Evolutionary conservation across 169 alveolate species (phyloP).

Genomic region (Plasmodium gaboni): DNA sequence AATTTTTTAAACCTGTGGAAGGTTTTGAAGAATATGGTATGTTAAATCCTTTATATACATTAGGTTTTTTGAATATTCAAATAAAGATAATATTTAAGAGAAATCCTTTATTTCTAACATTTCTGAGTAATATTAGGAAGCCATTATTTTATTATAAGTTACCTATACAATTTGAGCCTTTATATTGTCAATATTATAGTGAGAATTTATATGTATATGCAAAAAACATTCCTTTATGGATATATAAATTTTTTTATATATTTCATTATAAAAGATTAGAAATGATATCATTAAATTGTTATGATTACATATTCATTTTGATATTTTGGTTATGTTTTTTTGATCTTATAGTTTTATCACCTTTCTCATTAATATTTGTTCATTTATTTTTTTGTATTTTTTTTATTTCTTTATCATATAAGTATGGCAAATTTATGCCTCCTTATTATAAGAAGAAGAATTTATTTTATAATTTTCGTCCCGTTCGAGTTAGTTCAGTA

Average conservation of each 20-base stretch:
- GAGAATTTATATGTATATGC: constrained; percentile 56
- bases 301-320: constrained; percentile 46
- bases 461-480: constrained; percentile 31
- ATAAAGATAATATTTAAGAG: constrained; percentile 75
- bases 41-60: constrained; percentile 80
- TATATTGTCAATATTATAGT: constrained; percentile 77
- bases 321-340: constrained; percentile 69
- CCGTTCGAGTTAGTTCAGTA: neutral
- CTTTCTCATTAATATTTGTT: constrained; percentile 28
- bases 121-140: constrained; percentile 75
- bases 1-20: constrained; percentile 81
- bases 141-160: constrained; percentile 79
- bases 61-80: constrained; percentile 80
- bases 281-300: constrained; percentile 31
- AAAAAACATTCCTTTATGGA: constrained; percentile 43
- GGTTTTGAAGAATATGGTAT: constrained; percentile 86
- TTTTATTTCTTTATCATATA: constrained; percentile 62
- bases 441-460: neutral
- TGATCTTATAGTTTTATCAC: constrained; percentile 51
- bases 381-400: constrained; percentile 68
- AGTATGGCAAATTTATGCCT: constrained; percentile 18
- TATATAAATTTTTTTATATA: constrained; percentile 66
- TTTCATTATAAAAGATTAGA: constrained; percentile 41
- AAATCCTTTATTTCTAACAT: constrained; percentile 76
- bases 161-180: constrained; percentile 81